Evolutionary conservation across 106 monocot genomes (phyloP).

Genomic region (Phalaenopsis equestris): DNA sequence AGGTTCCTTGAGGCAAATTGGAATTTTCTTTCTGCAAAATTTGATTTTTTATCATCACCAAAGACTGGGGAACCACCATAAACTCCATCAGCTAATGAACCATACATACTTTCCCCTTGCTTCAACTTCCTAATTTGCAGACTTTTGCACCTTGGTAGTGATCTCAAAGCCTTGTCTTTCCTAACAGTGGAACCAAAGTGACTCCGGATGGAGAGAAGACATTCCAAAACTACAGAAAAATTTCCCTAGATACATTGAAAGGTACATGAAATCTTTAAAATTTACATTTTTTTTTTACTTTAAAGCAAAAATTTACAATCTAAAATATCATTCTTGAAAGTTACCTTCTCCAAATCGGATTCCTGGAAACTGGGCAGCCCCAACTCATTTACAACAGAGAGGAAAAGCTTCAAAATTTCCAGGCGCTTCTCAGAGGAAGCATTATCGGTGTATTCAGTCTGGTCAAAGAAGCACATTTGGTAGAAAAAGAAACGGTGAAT

Average conservation of each 20-base stretch:
- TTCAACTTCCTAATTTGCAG: slow-evolving; percentile 13
- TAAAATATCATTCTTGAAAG: background rate
- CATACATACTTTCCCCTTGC: slow-evolving; percentile 11
- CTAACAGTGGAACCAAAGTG: slow-evolving; percentile 10
- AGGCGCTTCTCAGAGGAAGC: slow-evolving; percentile 5
- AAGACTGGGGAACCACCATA: background rate
- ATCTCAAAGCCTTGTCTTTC: slow-evolving; percentile 6
- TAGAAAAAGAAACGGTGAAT: background rate
- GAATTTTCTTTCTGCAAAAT: slow-evolving; percentile 9
- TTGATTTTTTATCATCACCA: slow-evolving; percentile 20
- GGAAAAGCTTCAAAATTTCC: slow-evolving; percentile 22
- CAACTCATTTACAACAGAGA: slow-evolving; percentile 14
- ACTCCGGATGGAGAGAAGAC: slow-evolving; percentile 37
- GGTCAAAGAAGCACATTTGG: background rate
- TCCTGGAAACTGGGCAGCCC: slow-evolving; percentile 20
- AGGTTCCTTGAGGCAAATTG: slow-evolving; percentile 11
- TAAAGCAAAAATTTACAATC: background rate
- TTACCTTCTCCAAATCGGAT: slow-evolving; percentile 33
- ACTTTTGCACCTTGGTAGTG: slow-evolving; percentile 15
- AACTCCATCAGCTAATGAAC: slow-evolving; percentile 7
- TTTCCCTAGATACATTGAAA: slow-evolving; percentile 23
- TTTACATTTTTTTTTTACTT: background rate
- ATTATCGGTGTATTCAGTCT: slow-evolving; percentile 9
- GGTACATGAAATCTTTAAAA: background rate
- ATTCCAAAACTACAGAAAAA: slow-evolving; percentile 22